Evolutionary conservation across 805 yeast genomes (phyloP).

Genomic region (Candida ovalis): DNA sequence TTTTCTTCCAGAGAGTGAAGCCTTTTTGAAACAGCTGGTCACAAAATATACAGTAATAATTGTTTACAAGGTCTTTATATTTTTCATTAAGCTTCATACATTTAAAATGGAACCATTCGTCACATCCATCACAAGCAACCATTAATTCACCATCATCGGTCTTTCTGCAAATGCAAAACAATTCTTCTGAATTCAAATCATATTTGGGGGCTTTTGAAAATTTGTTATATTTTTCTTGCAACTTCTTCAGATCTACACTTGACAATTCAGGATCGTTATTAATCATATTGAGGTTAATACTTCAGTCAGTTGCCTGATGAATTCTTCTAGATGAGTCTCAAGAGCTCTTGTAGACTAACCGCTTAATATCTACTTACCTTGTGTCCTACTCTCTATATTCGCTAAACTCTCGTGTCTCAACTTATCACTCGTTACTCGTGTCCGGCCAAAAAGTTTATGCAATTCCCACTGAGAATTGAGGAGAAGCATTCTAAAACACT

Average conservation of each 20-base stretch:
- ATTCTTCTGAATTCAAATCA: constrained; percentile 52
- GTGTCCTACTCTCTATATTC: too few species aligned
- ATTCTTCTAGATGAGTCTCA: too few species aligned
- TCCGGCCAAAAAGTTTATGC: too few species aligned
- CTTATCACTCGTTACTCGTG: too few species aligned
- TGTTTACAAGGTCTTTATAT: constrained; percentile 53
- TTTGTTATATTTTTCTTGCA: constrained; percentile 26
- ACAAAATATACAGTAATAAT: constrained; percentile 74
- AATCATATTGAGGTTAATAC: neutral
- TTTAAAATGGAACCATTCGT: constrained; percentile 87
- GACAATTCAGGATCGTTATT: too few species aligned
- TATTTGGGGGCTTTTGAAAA: constrained; percentile 34
- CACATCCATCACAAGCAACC: constrained; percentile 96
- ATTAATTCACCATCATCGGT: constrained; percentile 79
- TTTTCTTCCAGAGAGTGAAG: constrained; percentile 65
- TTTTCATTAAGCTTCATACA: constrained; percentile 61
- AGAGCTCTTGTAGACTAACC: neutral
- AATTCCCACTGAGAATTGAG: neutral
- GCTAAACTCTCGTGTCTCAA: too few species aligned
- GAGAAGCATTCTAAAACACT: constrained; percentile 4
- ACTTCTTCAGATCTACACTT: constrained; percentile 3
- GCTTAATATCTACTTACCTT: too few species aligned
- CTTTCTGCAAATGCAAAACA: constrained; percentile 73
- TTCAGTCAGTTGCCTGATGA: too few species aligned
- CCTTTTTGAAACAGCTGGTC: constrained; percentile 44